Evolutionary conservation across 129 eudicot species (phyloP).

Genomic region (Heracleum sosnowskyi): DNA sequence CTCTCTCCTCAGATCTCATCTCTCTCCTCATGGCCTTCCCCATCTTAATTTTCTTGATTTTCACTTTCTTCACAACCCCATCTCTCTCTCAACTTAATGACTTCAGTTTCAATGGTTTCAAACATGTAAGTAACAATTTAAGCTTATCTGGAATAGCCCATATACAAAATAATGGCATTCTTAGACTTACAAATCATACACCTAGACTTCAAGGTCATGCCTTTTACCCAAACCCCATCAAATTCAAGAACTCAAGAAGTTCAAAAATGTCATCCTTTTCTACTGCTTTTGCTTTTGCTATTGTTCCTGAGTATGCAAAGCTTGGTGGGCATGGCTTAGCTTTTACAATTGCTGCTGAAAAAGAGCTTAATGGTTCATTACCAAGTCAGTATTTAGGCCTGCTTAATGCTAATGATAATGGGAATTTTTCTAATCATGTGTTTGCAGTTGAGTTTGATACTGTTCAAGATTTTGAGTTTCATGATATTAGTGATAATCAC

Average conservation of each 20-base stretch:
- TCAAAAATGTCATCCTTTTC: conserved; percentile 54
- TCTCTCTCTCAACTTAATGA: conserved; percentile 31
- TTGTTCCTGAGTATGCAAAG: conserved; percentile 41
- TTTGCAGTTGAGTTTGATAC: conserved; percentile 78
- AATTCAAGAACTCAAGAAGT: conserved; percentile 34
- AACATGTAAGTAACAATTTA: conserved; percentile 20
- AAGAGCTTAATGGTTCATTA: conserved; percentile 46
- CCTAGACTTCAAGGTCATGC: conserved; percentile 45
- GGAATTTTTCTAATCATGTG: conserved; percentile 61
- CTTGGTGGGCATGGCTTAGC: conserved; percentile 89
- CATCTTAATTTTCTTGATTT: conserved; percentile 15
- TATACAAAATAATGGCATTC: conserved; percentile 32
- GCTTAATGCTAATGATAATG: conserved; percentile 44
- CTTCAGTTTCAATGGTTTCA: conserved; percentile 48
- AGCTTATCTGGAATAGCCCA: conserved; percentile 32
- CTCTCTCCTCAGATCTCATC: conserved; percentile 6
- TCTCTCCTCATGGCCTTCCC: conserved; percentile 25
- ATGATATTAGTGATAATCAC: conserved; percentile 61
- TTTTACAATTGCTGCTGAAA: conserved; percentile 41
- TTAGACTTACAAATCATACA: conserved; percentile 41
- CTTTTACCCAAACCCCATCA: conserved; percentile 35
- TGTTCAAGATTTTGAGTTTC: conserved; percentile 51
- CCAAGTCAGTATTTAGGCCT: conserved; percentile 74
- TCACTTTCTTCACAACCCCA: conserved; percentile 17
- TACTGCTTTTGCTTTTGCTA: conserved; percentile 58